phyloP scores from a whole-genome alignment of 2,329 filamentous ascomycete species.

The Penicillium rolfsii region DNA sequence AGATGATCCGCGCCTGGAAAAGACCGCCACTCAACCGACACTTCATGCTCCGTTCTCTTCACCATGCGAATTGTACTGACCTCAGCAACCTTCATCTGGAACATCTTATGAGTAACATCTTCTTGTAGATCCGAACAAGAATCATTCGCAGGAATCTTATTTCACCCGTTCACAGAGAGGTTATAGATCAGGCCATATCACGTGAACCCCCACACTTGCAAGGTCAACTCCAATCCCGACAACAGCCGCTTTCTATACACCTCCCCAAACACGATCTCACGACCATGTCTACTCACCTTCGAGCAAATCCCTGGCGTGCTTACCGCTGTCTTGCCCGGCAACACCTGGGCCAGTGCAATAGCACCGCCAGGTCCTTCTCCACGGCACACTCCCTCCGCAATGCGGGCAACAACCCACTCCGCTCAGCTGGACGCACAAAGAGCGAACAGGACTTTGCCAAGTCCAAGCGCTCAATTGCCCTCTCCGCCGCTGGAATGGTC shows the following conservation, averaged over 20 bases:
- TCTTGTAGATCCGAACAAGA: background rate
- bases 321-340: slow-evolving; percentile 35
- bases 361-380: slow-evolving; percentile 28
- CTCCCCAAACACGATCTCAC: slow-evolving; percentile 9
- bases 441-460: slow-evolving; percentile 32
- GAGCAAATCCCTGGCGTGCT: slow-evolving; percentile 31
- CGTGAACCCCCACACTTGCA: slow-evolving; percentile 27
- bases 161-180: background rate
- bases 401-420: slow-evolving; percentile 36
- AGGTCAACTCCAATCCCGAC: slow-evolving; percentile 16
- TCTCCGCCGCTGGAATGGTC: slow-evolving; percentile 45
- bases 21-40: background rate
- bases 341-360: slow-evolving; percentile 9
- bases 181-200: slow-evolving; percentile 26
- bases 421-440: slow-evolving; percentile 24
- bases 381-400: slow-evolving; percentile 35
- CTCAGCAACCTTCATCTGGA: too few relatives aligned
- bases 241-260: slow-evolving; percentile 16
- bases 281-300: slow-evolving; percentile 26
- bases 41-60: background rate
- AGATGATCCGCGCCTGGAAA: background rate
- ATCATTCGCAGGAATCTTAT: background rate
- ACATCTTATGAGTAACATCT: too few relatives aligned
- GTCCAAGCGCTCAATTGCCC: slow-evolving; percentile 37
- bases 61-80: background rate